phyloP scores from a whole-genome alignment of 169 alveolate genomes.

The Eimeria brunetti region DNA sequence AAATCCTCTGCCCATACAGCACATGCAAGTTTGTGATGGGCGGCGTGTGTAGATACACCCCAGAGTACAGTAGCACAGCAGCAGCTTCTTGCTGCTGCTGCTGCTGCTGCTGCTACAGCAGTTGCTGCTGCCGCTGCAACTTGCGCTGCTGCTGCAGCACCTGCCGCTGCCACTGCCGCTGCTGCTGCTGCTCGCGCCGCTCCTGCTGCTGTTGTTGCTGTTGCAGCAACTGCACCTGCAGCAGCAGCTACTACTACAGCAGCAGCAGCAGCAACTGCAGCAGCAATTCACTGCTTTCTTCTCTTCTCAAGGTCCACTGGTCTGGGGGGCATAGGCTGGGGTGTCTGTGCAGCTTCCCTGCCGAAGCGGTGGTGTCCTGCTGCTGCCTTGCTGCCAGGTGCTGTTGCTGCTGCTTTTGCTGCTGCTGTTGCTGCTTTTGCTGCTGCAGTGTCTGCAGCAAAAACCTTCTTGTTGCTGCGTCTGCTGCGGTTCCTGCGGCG shows the following conservation, averaged over 20 bases:
- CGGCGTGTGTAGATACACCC: neutral
- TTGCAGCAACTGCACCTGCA: neutral
- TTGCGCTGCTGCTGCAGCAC: neutral
- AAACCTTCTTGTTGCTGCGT: neutral
- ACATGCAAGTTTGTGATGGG: too few relatives aligned
- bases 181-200: neutral
- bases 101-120: constrained; percentile 21
- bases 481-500: constrained; percentile 4
- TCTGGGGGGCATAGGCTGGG: constrained; percentile 47
- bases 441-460: constrained; percentile 45
- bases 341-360: constrained; percentile 19
- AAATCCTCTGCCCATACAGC: too few relatives aligned
- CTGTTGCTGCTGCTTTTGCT: too few relatives aligned
- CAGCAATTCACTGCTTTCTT: neutral
- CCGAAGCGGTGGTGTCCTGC: neutral
- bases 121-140: neutral
- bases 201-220: neutral
- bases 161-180: neutral
- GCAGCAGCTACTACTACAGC: neutral
- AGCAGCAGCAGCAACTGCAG: constrained; percentile 25
- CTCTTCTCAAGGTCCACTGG: constrained; percentile 33
- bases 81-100: constrained; percentile 19
- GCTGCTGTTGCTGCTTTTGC: constrained; percentile 16
- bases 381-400: neutral
- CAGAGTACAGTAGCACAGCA: neutral